Conservation (phyloP, 129 eudicot genomes). For the Rutidosis leptorrhynchoides region DNA sequence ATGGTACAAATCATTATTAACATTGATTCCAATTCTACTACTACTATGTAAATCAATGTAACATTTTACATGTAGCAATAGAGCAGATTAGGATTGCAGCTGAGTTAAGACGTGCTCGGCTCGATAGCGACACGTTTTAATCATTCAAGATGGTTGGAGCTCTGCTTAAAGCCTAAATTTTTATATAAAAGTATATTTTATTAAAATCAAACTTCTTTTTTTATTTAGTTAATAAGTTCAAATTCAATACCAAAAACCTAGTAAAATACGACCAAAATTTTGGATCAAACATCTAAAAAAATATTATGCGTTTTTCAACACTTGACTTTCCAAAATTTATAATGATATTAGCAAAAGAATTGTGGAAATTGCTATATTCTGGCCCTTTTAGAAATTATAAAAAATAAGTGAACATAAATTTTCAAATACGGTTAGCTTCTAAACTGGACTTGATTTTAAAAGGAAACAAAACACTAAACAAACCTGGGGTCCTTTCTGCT, state of each 20-base stretch:
- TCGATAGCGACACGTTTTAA: too few relatives aligned
- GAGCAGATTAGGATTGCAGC: background rate
- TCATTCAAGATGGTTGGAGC: too few relatives aligned
- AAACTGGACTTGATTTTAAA: background rate
- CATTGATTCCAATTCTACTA: background rate
- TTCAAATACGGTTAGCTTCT: background rate
- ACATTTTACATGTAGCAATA: background rate
- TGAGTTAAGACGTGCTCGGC: too few relatives aligned
- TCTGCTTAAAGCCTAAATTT: too few relatives aligned
- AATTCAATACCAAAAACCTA: too few relatives aligned
- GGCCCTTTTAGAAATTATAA: background rate
- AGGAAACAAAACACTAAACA: slow-evolving; percentile 16
- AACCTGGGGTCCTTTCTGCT: slow-evolving; percentile 66
- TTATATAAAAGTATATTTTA: too few relatives aligned
- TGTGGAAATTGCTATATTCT: background rate
- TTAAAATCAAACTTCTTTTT: too few relatives aligned
- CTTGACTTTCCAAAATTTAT: background rate
- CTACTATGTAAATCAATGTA: background rate
- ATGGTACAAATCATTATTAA: background rate
- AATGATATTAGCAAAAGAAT: background rate
- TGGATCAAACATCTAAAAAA: background rate
- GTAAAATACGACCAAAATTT: background rate
- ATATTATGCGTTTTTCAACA: background rate
- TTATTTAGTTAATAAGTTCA: too few relatives aligned
- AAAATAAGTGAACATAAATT: background rate